Base-by-base conservation (phyloP, 2,329 filamentous ascomycete genomes). In the Monosporascus sp. region DNA sequence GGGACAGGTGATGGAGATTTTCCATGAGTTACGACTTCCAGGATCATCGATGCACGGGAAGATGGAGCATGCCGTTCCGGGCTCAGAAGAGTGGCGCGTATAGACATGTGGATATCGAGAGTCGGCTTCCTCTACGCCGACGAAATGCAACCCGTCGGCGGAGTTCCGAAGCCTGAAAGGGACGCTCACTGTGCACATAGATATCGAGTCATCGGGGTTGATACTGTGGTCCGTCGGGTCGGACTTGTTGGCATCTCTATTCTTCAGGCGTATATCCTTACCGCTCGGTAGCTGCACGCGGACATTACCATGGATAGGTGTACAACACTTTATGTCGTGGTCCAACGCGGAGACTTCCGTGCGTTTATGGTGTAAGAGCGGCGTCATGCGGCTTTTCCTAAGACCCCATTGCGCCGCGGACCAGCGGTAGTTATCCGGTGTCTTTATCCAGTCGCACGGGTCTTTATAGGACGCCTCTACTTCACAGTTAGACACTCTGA, bases 21-120 rank as follows among this genome's bases (percentile, higher is more conserved):
- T 90, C 89, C 94, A 99, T 11, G 86, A 85, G 65, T 87, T 93
- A 52, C 90, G 82, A 53, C 89, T 86, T 36, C 85, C 85, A 24
- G 88, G 83, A 66, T 96, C 89, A 67, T 99, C 94, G 50, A 97
- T 80, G 68, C 94, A 97, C 1, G 94, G 94, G 64, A 99, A 99
- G 25, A 97, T 83, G 61, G 87, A 92, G 47, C 86, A 93, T 1
- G 90, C 86, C 18, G 85, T 86, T 31, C 92, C 91, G 0, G 90
- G 84, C 56, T 89, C 86, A 43, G 87, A 76, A 2, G 87, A 88
- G 65, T 93, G 91, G 41, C 86, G 87, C 0, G 93, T 96, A 69
- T 96, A 99, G 48, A 89, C 86, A 73, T 99, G 93, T 0, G 94
- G 91, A 68, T 92, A 99, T 56, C 92, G 83, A 52, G 78, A 78